Evolutionary conservation across 2,329 filamentous ascomycete genomes (phyloP).

Genomic region (Talaromyces sp.): DNA sequence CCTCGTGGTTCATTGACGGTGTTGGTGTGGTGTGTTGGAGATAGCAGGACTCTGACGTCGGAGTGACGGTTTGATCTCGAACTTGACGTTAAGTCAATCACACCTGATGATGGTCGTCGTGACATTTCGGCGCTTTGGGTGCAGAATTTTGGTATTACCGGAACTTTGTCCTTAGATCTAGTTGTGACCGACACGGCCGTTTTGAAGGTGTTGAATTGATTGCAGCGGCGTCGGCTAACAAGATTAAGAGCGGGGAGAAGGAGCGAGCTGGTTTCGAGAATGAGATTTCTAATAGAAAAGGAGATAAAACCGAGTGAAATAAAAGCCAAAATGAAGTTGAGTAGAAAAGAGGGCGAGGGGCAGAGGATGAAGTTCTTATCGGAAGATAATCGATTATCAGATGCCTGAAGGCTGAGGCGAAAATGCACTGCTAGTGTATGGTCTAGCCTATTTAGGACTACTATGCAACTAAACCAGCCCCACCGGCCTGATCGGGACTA

Average conservation of each 20-base stretch:
- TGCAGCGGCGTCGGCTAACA: neutral
- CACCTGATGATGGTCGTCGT: neutral
- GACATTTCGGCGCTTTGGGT: neutral
- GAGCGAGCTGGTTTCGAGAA: neutral
- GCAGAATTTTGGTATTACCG: neutral
- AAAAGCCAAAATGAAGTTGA: neutral
- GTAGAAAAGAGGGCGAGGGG: neutral
- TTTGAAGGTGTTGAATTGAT: neutral
- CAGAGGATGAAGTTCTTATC: neutral
- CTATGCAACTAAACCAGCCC: neutral
- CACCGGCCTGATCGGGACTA: constrained; percentile 6
- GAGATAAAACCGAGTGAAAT: neutral
- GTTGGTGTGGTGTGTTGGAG: neutral
- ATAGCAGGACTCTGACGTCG: neutral
- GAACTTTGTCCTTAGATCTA: neutral
- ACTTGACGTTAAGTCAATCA: constrained; percentile 15
- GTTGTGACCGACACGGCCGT: neutral
- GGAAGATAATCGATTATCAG: neutral
- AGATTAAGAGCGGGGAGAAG: neutral
- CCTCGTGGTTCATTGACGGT: constrained; percentile 11
- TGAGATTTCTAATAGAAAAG: neutral
- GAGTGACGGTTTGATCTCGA: constrained; percentile 8
- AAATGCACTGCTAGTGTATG: neutral
- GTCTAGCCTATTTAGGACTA: neutral
- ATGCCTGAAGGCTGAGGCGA: neutral